Evolutionary conservation across 2,329 filamentous ascomycete species (phyloP).

Genomic region (Drechmeria coniospora): DNA sequence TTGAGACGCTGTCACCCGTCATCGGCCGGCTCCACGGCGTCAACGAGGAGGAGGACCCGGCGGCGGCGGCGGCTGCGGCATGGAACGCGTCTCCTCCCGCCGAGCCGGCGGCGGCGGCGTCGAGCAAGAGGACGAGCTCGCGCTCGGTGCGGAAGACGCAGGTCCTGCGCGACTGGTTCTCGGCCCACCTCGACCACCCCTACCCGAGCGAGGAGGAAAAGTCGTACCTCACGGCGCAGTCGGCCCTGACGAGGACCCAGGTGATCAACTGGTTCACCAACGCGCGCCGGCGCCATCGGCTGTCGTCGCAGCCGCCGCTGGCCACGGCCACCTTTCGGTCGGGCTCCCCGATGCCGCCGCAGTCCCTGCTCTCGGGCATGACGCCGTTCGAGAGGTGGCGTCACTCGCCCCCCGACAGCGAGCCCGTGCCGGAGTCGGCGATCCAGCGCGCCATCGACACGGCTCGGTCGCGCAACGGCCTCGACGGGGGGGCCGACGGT

Average conservation of each 20-base stretch:
- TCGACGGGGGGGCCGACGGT: slow-evolving; percentile 2
- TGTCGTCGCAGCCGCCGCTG: slow-evolving; percentile 14
- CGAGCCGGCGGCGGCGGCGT: slow-evolving; percentile 6
- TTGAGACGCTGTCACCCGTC: slow-evolving; percentile 30
- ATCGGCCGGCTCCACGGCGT: slow-evolving; percentile 33
- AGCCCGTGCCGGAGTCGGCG: slow-evolving; percentile 21
- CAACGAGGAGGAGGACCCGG: slow-evolving; percentile 18
- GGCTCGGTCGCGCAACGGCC: not conserved
- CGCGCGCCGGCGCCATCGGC: slow-evolving; percentile 29
- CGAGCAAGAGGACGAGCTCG: slow-evolving; percentile 18
- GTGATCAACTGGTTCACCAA: slow-evolving; percentile 37
- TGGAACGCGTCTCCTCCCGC: too few relatives aligned
- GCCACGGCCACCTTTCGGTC: slow-evolving; percentile 16
- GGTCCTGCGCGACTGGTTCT: slow-evolving; percentile 29
- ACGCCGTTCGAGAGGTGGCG: slow-evolving; percentile 30
- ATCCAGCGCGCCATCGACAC: slow-evolving; percentile 19
- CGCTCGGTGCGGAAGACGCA: slow-evolving; percentile 29
- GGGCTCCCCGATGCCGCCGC: slow-evolving; percentile 29
- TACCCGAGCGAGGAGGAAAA: slow-evolving; percentile 34
- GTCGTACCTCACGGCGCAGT: slow-evolving; percentile 20
- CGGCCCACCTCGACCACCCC: slow-evolving; percentile 26
- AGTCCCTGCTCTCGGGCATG: slow-evolving; percentile 17
- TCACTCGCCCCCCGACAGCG: slow-evolving; percentile 27
- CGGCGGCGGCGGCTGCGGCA: too few relatives aligned
- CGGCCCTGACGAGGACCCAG: slow-evolving; percentile 28